Base-by-base conservation (phyloP, 257 asterid species). In the Leptodermis oblonga region DNA sequence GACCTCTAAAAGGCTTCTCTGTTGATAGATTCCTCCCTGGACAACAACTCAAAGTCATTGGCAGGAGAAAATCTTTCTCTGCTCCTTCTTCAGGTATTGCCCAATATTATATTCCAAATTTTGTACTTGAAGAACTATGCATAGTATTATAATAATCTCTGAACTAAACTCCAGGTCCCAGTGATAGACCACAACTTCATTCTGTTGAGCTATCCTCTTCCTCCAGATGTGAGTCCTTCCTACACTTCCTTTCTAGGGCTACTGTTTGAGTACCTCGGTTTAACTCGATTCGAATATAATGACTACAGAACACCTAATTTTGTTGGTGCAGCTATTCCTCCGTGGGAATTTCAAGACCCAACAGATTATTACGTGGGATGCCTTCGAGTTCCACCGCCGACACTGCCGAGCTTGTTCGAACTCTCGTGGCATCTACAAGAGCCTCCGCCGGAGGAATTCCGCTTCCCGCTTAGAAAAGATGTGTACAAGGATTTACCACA, bases 1-100 rank as follows among this genome's bases (percentile, higher is more conserved):
- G 87, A 26, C 85, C 83, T 18, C 76, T 77, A 17, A 82, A 80
- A 78, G 87, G 83, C 55, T 78, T 80, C 26, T 80, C 87, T 7
- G 83, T 82, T 58, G 87, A 82, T 70, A 75, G 87, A 75, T 82
- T 82, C 78, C 70, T 72, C 52, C 72, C 84, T 25, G 87, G 87
- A 17, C 82, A 72, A 58, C 87, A 82, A 58, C 74, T 82, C 58
- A 82, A 80, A 78, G 85, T 82, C 60, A 74, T 82, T 64, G 87
- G 87, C 74, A 73, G 87, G 61, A 80, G 83, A 39, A 80, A 77
- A 75, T 70, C 85, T 34, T 65, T 74, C 76, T 70, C 78, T 33
- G 37, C 70, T 54, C 53, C 78, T 71, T 30, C 70, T 22, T 33
- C 76, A 28, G 85, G 85, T 81, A 77, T 22, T n/a, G 7, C n/a